Percentiles rank a stretch among this genome's conserved stretches.
phyloP scores from a whole-genome alignment of 2,329 filamentous ascomycete genomes.

The Microascus cirrosus region DNA sequence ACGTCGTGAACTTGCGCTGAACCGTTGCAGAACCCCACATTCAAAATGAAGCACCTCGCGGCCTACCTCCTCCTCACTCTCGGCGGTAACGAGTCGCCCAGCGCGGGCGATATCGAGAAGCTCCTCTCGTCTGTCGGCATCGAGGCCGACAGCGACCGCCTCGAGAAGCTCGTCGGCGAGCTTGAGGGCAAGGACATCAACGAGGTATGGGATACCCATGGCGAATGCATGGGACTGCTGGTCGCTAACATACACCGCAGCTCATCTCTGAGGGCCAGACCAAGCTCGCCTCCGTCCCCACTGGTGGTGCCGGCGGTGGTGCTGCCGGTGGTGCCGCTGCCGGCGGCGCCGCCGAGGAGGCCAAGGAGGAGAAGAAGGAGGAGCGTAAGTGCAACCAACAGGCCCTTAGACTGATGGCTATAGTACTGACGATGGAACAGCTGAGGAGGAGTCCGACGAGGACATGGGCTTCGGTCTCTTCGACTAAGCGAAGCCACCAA shows the following conservation, averaged over 20 bases:
- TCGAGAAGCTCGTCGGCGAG: slow-evolving; percentile 79
- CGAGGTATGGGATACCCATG: slow-evolving; percentile 51
- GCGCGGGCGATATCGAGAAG: slow-evolving; percentile 71
- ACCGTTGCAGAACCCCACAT: background rate
- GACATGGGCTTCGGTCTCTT: slow-evolving; percentile 70
- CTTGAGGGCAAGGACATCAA: slow-evolving; percentile 87
- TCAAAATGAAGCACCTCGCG: slow-evolving; percentile 99
- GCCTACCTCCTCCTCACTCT: slow-evolving; percentile 96
- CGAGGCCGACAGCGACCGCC: slow-evolving; percentile 81
- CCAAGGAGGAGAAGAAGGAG: slow-evolving; percentile 58
- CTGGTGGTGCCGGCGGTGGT: slow-evolving; percentile 71
- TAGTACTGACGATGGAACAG: slow-evolving; percentile 19
- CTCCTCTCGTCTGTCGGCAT: slow-evolving; percentile 93
- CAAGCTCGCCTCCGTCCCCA: slow-evolving; percentile 97
- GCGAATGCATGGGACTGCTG: background rate
- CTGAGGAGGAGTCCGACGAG: slow-evolving; percentile 61
- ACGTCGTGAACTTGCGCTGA: background rate
- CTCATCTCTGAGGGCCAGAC: slow-evolving; percentile 78
- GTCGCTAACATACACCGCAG: slow-evolving; percentile 32
- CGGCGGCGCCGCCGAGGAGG: slow-evolving; percentile 52
- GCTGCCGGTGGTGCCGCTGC: slow-evolving; percentile 55
- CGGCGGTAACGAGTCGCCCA: slow-evolving; percentile 83
- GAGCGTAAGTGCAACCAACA: slow-evolving; percentile 55
- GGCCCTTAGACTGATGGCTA: background rate
- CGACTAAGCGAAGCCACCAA: slow-evolving; percentile 43